A percentile compares a stretch with the other conserved stretches of the same genome.
These are phyloP conservation scores for Penicillium odoratum DNA, from an alignment of 495 filamentous ascomycete genomes.

Conservation along the genomic window DNA sequence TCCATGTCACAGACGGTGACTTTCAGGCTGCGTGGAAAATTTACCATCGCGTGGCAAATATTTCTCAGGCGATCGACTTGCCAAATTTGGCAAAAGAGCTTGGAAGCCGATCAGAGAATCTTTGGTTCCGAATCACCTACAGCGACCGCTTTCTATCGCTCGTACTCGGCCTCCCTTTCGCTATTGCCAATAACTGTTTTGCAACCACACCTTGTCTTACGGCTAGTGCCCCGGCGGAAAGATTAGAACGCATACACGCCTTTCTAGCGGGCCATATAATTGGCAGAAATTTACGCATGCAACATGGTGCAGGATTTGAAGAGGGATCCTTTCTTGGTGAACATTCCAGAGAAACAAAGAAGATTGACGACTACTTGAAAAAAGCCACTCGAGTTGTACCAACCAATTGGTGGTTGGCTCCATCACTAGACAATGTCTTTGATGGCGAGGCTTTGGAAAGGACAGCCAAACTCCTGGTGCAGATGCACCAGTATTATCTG, in stretches of 20 bases:
- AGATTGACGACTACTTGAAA: conserved; percentile 44
- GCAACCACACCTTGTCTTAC: conserved; percentile 27
- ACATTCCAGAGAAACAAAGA: conserved; percentile 35
- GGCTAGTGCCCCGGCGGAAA: conserved; percentile 27
- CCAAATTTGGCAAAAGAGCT: conserved; percentile 2
- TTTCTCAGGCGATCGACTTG: conserved; percentile 42
- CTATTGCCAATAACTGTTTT: conserved; percentile 29
- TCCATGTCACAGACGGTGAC: conserved; percentile 44
- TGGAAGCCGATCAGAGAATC: conserved; percentile 19
- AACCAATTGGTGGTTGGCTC: conserved; percentile 38
- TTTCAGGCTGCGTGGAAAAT: conserved; percentile 44
- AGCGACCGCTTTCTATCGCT: conserved; percentile 47
- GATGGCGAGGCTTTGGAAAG: conserved; percentile 18
- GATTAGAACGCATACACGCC: conserved; percentile 34
- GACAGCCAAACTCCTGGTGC: conserved; percentile 35
- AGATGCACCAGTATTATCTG: conserved; percentile 49
- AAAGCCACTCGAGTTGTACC: conserved; percentile 34
- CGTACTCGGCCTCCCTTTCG: conserved; percentile 48
- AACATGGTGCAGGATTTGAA: conserved; percentile 22
- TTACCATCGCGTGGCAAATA: conserved; percentile 40
- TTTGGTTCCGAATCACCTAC: conserved; percentile 46
- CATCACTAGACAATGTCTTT: conserved; percentile 10
- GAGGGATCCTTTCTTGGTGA: conserved; percentile 28
- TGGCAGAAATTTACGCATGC: conserved; percentile 46
- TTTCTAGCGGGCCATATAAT: conserved; percentile 33